Percentiles rank a stretch among this genome's conserved stretches.
phyloP scores from a whole-genome alignment of 129 eudicot species.

The Tagetes patula region DNA sequence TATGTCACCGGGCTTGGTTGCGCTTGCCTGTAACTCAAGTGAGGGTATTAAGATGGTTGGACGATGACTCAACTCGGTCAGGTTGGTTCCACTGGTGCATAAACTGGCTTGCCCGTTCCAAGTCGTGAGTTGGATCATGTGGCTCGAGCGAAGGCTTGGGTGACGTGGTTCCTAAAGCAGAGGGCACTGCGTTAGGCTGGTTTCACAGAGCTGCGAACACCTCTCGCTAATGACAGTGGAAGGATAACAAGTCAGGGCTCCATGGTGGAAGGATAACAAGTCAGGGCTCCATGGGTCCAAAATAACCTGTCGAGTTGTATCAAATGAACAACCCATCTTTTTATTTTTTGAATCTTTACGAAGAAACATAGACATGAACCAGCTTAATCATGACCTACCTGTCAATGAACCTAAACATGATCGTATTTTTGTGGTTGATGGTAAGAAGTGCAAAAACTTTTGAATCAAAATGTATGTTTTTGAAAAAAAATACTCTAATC shows the following conservation, averaged over 20 bases:
- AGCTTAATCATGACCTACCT: conserved; percentile 51
- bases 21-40: conserved; percentile 10
- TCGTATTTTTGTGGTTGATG: conserved; percentile 73
- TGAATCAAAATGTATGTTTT: too few species aligned
- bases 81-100: not conserved
- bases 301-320: not conserved
- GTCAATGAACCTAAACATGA: conserved; percentile 53
- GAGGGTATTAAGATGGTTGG: conserved; percentile 3
- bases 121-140: not conserved
- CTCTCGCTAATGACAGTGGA: not conserved
- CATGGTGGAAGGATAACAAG: too few species aligned
- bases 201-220: conserved; percentile 5
- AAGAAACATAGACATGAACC: conserved; percentile 88
- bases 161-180: not conserved
- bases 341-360: conserved; percentile 75
- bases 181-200: conserved; percentile 10
- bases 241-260: not conserved
- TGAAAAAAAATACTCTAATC: too few species aligned
- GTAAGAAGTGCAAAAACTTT: too few species aligned
- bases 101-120: conserved; percentile 9
- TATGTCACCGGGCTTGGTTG: not conserved
- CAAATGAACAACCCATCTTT: not conserved
- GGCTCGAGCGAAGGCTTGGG: not conserved
- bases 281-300: not conserved
- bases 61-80: not conserved